Conservation (phyloP, 2,329 filamentous ascomycete genomes). For the Epichloe aotearoae region DNA sequence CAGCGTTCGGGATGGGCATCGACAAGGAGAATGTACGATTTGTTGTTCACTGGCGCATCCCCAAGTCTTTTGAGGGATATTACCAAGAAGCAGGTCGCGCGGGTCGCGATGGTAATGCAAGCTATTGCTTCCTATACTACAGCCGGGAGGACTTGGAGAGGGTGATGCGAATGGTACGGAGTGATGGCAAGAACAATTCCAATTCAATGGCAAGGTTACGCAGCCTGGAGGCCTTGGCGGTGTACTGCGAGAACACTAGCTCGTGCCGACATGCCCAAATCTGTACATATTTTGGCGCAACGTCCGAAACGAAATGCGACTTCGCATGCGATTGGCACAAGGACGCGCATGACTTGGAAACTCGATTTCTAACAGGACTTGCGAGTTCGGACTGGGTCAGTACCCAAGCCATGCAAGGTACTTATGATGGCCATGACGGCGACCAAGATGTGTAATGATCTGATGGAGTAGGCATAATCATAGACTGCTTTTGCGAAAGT, state of each 20-base stretch:
- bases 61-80: conserved; percentile 89
- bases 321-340: conserved; percentile 73
- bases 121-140: conserved; percentile 83
- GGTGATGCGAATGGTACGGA: conserved; percentile 43
- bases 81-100: conserved; percentile 93
- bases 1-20: conserved; percentile 95
- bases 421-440: conserved; percentile 42
- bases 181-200: conserved; percentile 26
- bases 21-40: conserved; percentile 93
- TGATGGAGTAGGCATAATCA: neutral
- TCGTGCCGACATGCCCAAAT: conserved; percentile 66
- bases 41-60: conserved; percentile 86
- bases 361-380: conserved; percentile 41
- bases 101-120: conserved; percentile 77
- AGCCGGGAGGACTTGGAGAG: conserved; percentile 75
- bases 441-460: conserved; percentile 32
- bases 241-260: conserved; percentile 68
- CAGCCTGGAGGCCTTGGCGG: conserved; percentile 55
- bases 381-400: conserved; percentile 50
- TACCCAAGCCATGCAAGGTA: conserved; percentile 46
- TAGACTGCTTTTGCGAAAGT: neutral
- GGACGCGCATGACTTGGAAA: conserved; percentile 44
- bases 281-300: conserved; percentile 65
- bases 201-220: conserved; percentile 40
- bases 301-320: conserved; percentile 44